Conservation (phyloP, 768 basidiomycete species). For the Tricholoma sp. region DNA sequence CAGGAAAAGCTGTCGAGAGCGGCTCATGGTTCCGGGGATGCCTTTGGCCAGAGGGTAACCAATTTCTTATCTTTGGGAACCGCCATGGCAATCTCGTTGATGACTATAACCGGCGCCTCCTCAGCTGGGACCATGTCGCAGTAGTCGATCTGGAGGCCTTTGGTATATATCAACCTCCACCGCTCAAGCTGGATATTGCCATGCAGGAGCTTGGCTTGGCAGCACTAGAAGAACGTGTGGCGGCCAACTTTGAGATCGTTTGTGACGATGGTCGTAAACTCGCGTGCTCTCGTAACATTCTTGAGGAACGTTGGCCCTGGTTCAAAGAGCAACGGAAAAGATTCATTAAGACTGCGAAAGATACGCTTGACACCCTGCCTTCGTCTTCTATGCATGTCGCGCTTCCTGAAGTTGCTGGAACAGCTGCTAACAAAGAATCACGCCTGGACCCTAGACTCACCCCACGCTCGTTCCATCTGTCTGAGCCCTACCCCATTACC, state of each 20-base stretch:
- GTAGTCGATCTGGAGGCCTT: constrained; percentile 91
- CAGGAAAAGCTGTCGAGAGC: constrained; percentile 75
- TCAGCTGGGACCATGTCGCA: constrained; percentile 90
- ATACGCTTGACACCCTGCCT: constrained; percentile 55
- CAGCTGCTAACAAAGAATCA: constrained; percentile 40
- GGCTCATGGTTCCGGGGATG: constrained; percentile 97
- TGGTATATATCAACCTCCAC: constrained; percentile 90
- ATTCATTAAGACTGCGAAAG: constrained; percentile 54
- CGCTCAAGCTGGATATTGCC: constrained; percentile 54
- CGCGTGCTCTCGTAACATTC: constrained; percentile 73
- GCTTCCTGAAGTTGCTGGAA: constrained; percentile 57
- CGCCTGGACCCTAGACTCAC: constrained; percentile 77
- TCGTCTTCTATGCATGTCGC: constrained; percentile 56
- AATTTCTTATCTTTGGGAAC: constrained; percentile 90
- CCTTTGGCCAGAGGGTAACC: constrained; percentile 79
- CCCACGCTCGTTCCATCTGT: constrained; percentile 72
- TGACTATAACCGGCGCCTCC: constrained; percentile 86
- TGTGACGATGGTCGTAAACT: constrained; percentile 88
- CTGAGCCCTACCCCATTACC: constrained; percentile 86
- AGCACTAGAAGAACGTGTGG: constrained; percentile 71
- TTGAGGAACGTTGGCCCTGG: constrained; percentile 95
- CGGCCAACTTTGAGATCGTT: constrained; percentile 90
- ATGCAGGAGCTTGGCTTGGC: constrained; percentile 85
- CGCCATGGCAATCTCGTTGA: constrained; percentile 82
- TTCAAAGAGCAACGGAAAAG: constrained; percentile 68